These are phyloP conservation scores for Rubus idaeus DNA, from an alignment of 306 rosid genomes.

Conservation along the genomic window DNA sequence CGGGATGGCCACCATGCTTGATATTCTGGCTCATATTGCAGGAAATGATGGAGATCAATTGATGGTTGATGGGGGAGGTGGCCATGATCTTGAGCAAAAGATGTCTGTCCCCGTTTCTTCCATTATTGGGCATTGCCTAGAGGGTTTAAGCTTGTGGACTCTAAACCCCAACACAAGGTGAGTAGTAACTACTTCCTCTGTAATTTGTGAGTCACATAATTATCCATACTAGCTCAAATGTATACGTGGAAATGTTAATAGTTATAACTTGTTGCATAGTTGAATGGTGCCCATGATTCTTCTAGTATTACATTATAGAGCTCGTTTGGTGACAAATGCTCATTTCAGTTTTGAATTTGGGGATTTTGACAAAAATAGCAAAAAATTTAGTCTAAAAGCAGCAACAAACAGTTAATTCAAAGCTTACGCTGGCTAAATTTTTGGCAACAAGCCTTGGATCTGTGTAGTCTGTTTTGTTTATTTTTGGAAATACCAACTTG, in stretches of 20 bases:
- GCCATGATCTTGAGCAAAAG: constrained; percentile 50
- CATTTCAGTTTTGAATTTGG: background rate
- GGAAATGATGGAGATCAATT: constrained; percentile 44
- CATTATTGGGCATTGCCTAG: constrained; percentile 66
- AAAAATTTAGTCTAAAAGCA: background rate
- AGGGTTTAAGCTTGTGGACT: constrained; percentile 90
- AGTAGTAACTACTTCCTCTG: background rate
- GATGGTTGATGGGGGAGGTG: constrained; percentile 19
- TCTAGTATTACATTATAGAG: background rate
- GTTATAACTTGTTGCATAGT: background rate
- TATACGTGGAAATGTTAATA: background rate
- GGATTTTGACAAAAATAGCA: no score
- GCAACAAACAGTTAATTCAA: background rate
- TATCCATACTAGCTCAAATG: background rate
- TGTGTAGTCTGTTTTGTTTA: background rate
- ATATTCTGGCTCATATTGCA: constrained; percentile 73
- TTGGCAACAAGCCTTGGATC: background rate
- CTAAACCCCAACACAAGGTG: constrained; percentile 79
- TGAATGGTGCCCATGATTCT: background rate
- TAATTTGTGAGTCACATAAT: background rate
- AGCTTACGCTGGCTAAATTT: no score
- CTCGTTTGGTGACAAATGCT: background rate
- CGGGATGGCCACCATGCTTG: constrained; percentile 92
- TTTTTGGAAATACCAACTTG: background rate
- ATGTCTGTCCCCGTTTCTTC: constrained; percentile 66